A percentile compares a stretch with the other conserved stretches of the same genome.
Conservation (phyloP, 441 rosid genomes). For the Cnidoscolus chayamansa region DNA sequence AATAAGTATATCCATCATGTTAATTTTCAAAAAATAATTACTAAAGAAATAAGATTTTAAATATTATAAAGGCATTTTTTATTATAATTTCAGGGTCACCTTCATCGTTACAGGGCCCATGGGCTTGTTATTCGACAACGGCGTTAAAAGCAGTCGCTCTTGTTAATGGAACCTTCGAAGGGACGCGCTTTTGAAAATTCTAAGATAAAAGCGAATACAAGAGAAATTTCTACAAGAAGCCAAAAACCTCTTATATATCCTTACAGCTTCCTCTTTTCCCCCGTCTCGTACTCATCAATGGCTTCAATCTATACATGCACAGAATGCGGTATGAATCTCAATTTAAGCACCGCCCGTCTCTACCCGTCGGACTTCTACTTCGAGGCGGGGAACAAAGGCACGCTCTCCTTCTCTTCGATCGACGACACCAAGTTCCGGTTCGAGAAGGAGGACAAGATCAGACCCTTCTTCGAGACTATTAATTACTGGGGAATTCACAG, state of each 20-base stretch:
- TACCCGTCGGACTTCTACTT: constrained; percentile 78
- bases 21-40: no score
- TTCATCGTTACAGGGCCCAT: no score
- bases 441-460: constrained; percentile 78
- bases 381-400: constrained; percentile 90
- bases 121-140: no score
- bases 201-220: not conserved
- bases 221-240: not conserved
- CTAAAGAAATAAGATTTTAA: no score
- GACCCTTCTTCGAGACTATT: constrained; percentile 77
- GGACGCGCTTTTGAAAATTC: constrained; percentile 26
- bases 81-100: no score
- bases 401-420: constrained; percentile 64
- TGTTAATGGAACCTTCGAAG: not conserved
- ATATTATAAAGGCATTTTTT: no score
- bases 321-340: constrained; percentile 71
- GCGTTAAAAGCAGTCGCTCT: not conserved
- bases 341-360: constrained; percentile 48
- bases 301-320: constrained; percentile 63
- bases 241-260: not conserved
- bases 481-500: constrained; percentile 90
- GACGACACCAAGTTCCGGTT: constrained; percentile 67
- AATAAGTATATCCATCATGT: no score
- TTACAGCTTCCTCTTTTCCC: not conserved
- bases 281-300: constrained; percentile 27